These are phyloP conservation scores for Leishmania gerbilli DNA, from an alignment of 208 protist genomes.

Conservation along the genomic window DNA sequence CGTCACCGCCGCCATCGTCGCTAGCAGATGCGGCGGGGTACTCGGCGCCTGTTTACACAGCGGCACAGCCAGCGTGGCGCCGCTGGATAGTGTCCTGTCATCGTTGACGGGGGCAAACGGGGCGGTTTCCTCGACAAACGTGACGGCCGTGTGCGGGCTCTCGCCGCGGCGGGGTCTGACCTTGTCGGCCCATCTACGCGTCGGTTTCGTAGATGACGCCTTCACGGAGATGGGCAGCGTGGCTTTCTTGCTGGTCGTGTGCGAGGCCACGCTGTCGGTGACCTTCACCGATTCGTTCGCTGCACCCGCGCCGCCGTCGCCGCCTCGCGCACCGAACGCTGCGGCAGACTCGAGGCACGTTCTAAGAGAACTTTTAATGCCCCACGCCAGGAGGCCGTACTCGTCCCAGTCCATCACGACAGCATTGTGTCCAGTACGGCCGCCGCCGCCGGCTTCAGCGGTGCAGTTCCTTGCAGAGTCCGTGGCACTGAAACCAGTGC, in stretches of 20 bases:
- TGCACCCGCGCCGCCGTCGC: background rate
- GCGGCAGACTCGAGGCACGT: background rate
- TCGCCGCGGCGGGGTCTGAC: background rate
- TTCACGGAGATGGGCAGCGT: background rate
- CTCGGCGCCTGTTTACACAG: too few relatives aligned
- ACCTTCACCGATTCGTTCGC: background rate
- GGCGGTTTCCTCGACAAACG: background rate
- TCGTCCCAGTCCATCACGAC: constrained; percentile 15
- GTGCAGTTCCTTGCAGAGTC: background rate
- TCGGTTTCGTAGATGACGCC: background rate
- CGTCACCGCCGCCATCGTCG: background rate
- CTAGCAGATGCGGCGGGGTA: background rate
- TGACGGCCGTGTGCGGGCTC: background rate
- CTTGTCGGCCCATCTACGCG: background rate
- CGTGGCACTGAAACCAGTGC: background rate
- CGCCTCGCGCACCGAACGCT: background rate
- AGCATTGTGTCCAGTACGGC: background rate
- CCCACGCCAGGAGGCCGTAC: constrained; percentile 23
- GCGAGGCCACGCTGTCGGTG: background rate
- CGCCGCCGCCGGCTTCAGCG: background rate
- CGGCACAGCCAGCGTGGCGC: background rate
- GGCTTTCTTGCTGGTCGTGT: background rate
- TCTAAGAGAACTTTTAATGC: background rate
- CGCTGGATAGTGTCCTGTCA: background rate
- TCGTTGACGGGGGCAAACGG: background rate